phyloP scores from a whole-genome alignment of 441 rosid species.

The Adansonia rubrostipa region DNA sequence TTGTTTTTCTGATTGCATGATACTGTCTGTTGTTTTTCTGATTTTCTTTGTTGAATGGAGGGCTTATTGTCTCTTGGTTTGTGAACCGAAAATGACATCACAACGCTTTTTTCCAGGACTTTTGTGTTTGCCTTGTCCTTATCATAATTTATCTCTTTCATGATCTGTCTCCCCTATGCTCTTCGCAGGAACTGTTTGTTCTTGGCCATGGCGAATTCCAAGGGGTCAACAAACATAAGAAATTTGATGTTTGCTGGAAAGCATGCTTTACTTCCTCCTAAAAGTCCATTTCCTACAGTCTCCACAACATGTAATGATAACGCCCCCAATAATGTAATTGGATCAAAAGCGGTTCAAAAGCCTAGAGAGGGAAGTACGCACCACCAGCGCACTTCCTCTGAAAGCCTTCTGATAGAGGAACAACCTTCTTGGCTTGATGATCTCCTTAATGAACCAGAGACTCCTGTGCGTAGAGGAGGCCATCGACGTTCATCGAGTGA shows the following conservation, averaged over 20 bases:
- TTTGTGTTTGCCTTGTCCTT: constrained; percentile 3
- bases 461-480: constrained; percentile 84
- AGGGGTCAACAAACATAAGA: constrained; percentile 73
- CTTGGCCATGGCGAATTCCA: constrained; percentile 75
- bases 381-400: constrained; percentile 96
- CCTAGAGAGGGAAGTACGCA: constrained; percentile 58
- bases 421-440: constrained; percentile 99
- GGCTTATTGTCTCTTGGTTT: background rate
- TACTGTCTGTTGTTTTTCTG: background rate
- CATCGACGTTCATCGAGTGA: constrained; percentile 99
- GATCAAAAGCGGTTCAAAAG: constrained; percentile 74
- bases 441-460: constrained; percentile 96
- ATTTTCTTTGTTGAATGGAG: constrained; percentile 1
- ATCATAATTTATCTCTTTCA: constrained; percentile 4
- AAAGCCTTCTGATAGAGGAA: constrained; percentile 80
- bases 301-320: constrained; percentile 72
- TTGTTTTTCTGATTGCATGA: background rate
- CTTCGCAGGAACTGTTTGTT: constrained; percentile 39
- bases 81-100: background rate
- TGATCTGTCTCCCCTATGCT: background rate
- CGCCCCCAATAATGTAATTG: constrained; percentile 56
- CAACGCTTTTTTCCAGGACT: background rate
- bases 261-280: constrained; percentile 92
- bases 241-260: constrained; percentile 73
- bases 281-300: constrained; percentile 80